Percentiles rank a stretch among this genome's conserved stretches.
Evolutionary conservation across 106 monocot species (phyloP).

Genomic region (Dioscorea alata): DNA sequence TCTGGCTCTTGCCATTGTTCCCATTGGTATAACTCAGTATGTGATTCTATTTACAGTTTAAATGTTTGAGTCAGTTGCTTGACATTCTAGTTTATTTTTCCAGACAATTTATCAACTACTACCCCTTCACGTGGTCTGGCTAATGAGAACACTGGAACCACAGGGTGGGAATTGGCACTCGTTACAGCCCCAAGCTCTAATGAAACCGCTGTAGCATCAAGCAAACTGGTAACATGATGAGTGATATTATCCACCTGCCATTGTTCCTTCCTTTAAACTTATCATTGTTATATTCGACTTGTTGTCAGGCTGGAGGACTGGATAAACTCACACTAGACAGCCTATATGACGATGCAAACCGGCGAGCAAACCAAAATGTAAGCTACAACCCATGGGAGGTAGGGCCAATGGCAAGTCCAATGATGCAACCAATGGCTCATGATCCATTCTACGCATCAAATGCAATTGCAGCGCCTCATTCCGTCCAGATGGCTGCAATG

Average conservation of each 20-base stretch:
- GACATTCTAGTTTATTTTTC: constrained; percentile 3
- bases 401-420: constrained; percentile 14
- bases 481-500: constrained; percentile 84
- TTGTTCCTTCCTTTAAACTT: too few species aligned
- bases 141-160: constrained; percentile 29
- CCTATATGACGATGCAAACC: constrained; percentile 75
- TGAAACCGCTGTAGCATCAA: constrained; percentile 54
- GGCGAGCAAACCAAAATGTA: constrained; percentile 51
- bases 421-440: constrained; percentile 36
- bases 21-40: constrained; percentile 55
- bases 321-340: constrained; percentile 88
- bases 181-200: constrained; percentile 84
- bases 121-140: constrained; percentile 20
- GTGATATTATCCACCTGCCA: too few species aligned
- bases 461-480: constrained; percentile 39
- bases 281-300: not conserved
- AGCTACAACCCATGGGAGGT: constrained; percentile 95
- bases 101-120: constrained; percentile 48
- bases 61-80: not conserved
- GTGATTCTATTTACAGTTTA: too few species aligned
- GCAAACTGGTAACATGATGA: constrained; percentile 57
- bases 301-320: constrained; percentile 71
- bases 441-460: constrained; percentile 80
- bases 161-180: constrained; percentile 93
- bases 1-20: constrained; percentile 87